Conservation (phyloP, 179 eudicot genomes). For the Silene coronaria region DNA sequence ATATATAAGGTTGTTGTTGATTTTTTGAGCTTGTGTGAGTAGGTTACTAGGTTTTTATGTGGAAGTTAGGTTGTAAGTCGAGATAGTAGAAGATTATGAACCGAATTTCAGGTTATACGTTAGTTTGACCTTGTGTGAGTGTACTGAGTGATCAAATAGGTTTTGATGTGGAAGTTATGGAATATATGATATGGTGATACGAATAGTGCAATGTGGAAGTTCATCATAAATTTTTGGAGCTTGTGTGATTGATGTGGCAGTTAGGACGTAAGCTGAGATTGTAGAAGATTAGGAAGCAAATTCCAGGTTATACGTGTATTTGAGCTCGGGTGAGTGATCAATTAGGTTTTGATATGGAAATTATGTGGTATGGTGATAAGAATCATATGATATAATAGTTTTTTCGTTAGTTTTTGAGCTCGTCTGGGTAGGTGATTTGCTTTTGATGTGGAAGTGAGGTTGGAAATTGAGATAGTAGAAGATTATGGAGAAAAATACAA, state of each 20-base stretch:
- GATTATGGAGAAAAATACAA: neutral
- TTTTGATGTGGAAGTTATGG: neutral
- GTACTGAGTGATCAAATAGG: neutral
- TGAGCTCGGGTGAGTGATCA: neutral
- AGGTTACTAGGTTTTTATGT: conserved; percentile 3
- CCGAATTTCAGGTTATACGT: neutral
- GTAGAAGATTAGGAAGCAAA: neutral
- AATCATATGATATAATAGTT: neutral
- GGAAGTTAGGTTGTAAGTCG: neutral
- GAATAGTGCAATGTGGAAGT: too few species aligned
- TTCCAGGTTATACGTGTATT: neutral
- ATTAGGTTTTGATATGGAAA: neutral
- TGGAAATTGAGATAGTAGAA: neutral
- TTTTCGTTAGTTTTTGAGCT: neutral
- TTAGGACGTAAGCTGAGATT: neutral
- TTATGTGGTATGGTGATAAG: neutral
- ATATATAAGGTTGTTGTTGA: neutral
- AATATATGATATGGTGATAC: neutral
- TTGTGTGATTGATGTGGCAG: neutral
- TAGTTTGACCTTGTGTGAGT: neutral
- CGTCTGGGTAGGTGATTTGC: neutral
- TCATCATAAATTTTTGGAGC: neutral
- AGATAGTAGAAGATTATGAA: neutral
- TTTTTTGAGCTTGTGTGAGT: neutral
- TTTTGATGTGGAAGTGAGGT: neutral